Conservation (phyloP, 2,329 filamentous ascomycete genomes). For the Fusarium chlamydosporum region DNA sequence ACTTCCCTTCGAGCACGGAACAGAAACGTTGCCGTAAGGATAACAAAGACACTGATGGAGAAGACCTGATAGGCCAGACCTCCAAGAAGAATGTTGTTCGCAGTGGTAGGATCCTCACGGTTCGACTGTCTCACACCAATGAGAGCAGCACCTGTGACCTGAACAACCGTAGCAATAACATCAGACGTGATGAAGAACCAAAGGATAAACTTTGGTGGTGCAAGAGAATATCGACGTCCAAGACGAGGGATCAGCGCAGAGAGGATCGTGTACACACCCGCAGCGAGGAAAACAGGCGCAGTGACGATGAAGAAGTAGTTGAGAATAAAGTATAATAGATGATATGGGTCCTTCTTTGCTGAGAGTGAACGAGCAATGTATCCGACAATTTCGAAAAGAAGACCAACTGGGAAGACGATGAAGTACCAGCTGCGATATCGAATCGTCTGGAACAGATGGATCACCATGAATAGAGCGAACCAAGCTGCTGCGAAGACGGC, state of each 20-base stretch:
- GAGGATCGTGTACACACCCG: conserved; percentile 69
- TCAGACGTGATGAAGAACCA: conserved; percentile 69
- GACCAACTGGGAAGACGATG: conserved; percentile 60
- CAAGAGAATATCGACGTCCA: conserved; percentile 59
- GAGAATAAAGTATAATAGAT: conserved; percentile 68
- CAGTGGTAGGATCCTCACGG: conserved; percentile 63
- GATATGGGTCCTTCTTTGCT: conserved; percentile 65
- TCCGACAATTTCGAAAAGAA: conserved; percentile 64
- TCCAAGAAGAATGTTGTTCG: conserved; percentile 69
- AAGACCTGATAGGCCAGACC: conserved; percentile 69
- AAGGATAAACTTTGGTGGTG: conserved; percentile 63
- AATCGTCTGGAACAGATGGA: conserved; percentile 57
- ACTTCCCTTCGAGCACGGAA: conserved; percentile 54
- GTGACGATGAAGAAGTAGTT: conserved; percentile 74
- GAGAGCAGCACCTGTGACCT: conserved; percentile 68
- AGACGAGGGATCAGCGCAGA: conserved; percentile 64
- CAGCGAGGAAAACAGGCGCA: conserved; percentile 70
- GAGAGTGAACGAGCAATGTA: conserved; percentile 65
- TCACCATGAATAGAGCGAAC: conserved; percentile 59
- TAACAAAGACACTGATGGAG: conserved; percentile 64
- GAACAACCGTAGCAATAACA: conserved; percentile 66
- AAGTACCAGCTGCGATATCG: conserved; percentile 63
- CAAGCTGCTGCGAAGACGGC: conserved; percentile 60
- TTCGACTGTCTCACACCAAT: conserved; percentile 66
- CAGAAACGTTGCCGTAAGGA: conserved; percentile 60